Evolutionary conservation across 1,139 yeast species (phyloP), one percentile per base, ranked within the genome.

Genomic region (Zygosaccharomyces sapae): DNA sequence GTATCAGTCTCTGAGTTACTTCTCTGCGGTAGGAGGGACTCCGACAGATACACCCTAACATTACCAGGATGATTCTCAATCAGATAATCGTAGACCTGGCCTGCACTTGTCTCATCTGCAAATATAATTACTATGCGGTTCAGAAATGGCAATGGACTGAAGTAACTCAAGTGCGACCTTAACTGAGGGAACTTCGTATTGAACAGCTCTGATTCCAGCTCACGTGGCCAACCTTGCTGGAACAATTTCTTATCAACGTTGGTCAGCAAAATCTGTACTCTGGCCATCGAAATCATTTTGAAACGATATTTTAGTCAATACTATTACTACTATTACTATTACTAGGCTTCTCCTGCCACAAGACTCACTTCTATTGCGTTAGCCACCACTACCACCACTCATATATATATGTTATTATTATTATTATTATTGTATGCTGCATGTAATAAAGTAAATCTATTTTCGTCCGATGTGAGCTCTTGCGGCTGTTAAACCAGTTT

Each of bases 61-160:
- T 43, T 36, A 4, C 41, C 44, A 5, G 38, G 46, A 27, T 44
- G 27, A 16, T 46, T 38, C 2, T 43, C 50, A 37, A 49, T 43
- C 40, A 63, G 42, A 41, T 44, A 58, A 16, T 55, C 51, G 47
- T 46, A 59, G 6, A 63, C 51, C 20, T 52, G 16, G 10, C 38
- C n/a, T 0, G 68, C 55, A 3, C 57, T 51, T 1, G 22, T 44
- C 41, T 61, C 64, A 45, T 58, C 54, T 31, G 53, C 55, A 25
- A 63, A 48, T 7, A 64, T 63, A 8, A 64, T 56, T 9, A 64
- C 58, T 12, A 64, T 57, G 36, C 68, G 56, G 35, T 58, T 55
- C 35, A 64, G 45, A 46, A 62, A 64, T 29, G 63, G 57, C 38
- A 64, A 45, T 3, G 68, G 67, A 1, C 67, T 56, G 41, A 50